These are phyloP conservation scores for Penicillium thymicola DNA, from an alignment of 2,329 filamentous ascomycete genomes.

Conservation along the genomic window DNA sequence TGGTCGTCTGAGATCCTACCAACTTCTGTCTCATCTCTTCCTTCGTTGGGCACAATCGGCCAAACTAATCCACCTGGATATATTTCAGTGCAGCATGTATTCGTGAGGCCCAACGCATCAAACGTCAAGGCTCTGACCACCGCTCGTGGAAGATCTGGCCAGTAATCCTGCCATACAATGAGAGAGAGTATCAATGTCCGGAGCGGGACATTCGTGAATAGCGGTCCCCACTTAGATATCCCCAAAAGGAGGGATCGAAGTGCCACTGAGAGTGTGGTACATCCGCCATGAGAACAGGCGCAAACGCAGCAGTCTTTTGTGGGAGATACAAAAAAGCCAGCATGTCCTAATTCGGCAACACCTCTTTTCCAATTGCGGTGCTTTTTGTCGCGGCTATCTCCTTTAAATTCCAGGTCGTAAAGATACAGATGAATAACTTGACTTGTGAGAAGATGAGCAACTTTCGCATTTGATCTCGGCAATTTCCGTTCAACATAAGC, in stretches of 20 bases:
- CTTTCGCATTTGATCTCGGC: not conserved
- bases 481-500: not conserved
- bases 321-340: not conserved
- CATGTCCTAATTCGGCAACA: not conserved
- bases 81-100: not conserved
- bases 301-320: conserved; percentile 10
- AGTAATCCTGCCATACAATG: not conserved
- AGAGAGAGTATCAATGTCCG: not conserved
- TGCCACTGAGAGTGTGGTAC: conserved; percentile 4
- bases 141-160: not conserved
- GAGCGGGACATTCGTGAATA: not conserved
- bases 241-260: not conserved
- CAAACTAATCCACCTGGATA: fast-evolving
- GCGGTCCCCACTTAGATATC: too few relatives aligned
- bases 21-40: not conserved
- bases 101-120: conserved; percentile 8
- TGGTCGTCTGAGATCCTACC: conserved; percentile 5
- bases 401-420: fast-evolving
- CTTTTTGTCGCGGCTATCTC: not conserved
- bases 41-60: not conserved
- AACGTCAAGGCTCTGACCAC: conserved; percentile 11
- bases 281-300: conserved; percentile 6
- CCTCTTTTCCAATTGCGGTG: not conserved
- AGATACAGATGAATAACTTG: too few relatives aligned
- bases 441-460: not conserved